Percentiles rank a stretch among this genome's conserved stretches.
phyloP scores from a whole-genome alignment of 2,329 filamentous ascomycete species.

The Trichoderma simmonsii region DNA sequence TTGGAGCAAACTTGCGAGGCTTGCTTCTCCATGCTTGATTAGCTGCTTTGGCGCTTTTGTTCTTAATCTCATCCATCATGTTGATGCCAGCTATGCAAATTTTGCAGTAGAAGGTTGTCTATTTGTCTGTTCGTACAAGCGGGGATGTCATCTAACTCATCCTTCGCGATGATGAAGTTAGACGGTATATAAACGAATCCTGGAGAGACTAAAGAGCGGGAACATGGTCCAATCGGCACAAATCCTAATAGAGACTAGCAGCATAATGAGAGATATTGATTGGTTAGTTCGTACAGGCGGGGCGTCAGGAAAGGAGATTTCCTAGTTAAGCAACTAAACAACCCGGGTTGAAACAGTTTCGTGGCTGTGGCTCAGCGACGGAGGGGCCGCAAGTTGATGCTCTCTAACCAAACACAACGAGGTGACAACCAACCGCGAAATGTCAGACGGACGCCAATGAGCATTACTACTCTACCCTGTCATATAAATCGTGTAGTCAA shows the following conservation, averaged over 20 bases:
- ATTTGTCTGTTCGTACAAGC: not conserved
- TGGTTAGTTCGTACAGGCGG: conserved; percentile 9
- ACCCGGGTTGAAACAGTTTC: not conserved
- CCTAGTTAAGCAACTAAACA: not conserved
- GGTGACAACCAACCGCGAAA: not conserved
- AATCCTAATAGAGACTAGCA: not conserved
- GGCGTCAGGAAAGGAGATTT: not conserved
- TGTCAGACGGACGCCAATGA: not conserved
- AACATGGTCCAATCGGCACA: not conserved
- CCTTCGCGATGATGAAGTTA: not conserved
- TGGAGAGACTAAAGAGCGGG: not conserved
- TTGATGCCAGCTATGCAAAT: not conserved
- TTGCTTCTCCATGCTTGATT: conserved; percentile 5
- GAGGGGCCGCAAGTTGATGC: too few relatives aligned
- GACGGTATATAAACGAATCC: not conserved
- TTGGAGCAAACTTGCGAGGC: conserved; percentile 6
- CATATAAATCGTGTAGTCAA: not conserved
- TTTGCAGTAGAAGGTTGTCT: not conserved
- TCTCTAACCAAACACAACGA: not conserved
- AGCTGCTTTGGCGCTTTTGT: not conserved
- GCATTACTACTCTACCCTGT: not conserved
- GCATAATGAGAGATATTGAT: not conserved
- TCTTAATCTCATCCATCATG: not conserved
- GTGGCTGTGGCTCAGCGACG: not conserved
- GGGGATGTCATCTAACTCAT: not conserved